These are phyloP conservation scores for Hyaloscypha bicolor DNA, from an alignment of 495 filamentous ascomycete genomes.

Conservation along the genomic window DNA sequence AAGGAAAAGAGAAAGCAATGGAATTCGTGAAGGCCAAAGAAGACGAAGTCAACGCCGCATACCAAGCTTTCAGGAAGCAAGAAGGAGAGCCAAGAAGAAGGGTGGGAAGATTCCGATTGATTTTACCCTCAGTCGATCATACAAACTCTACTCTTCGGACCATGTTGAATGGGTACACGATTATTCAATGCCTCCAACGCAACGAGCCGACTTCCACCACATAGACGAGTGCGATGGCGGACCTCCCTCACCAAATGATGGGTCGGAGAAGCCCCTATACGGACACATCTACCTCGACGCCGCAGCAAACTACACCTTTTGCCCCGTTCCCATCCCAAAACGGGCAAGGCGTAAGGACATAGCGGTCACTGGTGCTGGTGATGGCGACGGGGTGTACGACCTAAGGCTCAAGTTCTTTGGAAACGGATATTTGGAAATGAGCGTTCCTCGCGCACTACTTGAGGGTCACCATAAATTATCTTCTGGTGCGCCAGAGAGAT, in stretches of 20 bases:
- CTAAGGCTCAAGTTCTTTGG: neutral
- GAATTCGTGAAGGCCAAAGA: neutral
- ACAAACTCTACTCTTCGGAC: neutral
- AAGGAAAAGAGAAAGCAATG: neutral
- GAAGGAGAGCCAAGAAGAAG: neutral
- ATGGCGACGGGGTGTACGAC: neutral
- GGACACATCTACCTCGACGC: neutral
- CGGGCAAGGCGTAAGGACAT: neutral
- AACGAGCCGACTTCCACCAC: neutral
- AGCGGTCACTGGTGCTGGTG: neutral
- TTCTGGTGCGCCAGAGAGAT: neutral
- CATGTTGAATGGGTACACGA: neutral
- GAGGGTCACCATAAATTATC: neutral
- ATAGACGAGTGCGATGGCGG: neutral
- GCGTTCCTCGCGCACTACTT: neutral
- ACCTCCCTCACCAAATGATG: neutral
- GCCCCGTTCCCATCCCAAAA: neutral
- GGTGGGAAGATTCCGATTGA: neutral
- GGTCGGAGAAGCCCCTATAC: neutral
- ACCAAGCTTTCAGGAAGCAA: neutral
- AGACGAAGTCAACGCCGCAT: neutral
- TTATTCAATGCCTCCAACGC: neutral
- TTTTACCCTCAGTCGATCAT: neutral
- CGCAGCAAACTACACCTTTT: neutral
- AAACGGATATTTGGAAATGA: neutral